These are phyloP conservation scores for Ceratobasidium sp. DNA, from an alignment of 1,284 basidiomycete genomes.

Conservation along the genomic window DNA sequence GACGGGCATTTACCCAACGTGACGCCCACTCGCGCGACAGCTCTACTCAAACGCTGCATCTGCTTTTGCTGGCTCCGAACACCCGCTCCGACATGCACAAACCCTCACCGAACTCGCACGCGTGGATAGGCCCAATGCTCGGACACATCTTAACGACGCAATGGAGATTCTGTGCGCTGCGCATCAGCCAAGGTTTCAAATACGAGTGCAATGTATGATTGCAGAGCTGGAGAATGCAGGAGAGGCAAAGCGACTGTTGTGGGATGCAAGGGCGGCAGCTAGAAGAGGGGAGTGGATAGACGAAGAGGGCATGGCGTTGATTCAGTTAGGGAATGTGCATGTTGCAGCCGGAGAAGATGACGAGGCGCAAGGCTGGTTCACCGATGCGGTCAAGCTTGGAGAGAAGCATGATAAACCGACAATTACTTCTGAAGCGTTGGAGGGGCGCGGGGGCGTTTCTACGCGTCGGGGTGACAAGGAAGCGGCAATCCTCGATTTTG, in stretches of 20 bases:
- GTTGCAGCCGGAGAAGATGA: constrained; percentile 32
- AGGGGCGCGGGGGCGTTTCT: constrained; percentile 20
- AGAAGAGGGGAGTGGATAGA: constrained; percentile 26
- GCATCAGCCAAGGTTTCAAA: constrained; percentile 11
- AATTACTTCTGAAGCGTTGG: constrained; percentile 13
- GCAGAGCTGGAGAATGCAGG: constrained; percentile 20
- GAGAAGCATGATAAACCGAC: constrained; percentile 25
- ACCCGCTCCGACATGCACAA: constrained; percentile 11
- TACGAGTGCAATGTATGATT: constrained; percentile 25
- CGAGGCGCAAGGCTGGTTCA: constrained; percentile 23
- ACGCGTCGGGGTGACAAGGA: constrained; percentile 19
- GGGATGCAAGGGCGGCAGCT: constrained; percentile 14
- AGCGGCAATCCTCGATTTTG: constrained; percentile 9
- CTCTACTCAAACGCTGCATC: constrained; percentile 14
- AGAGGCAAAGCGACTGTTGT: constrained; percentile 26
- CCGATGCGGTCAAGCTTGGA: constrained; percentile 18
- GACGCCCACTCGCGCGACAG: constrained; percentile 23
- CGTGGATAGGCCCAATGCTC: constrained; percentile 19
- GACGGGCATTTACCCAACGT: constrained; percentile 23
- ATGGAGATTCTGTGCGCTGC: constrained; percentile 25
- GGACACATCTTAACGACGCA: constrained; percentile 9
- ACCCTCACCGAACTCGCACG: constrained; percentile 32
- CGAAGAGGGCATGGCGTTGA: constrained; percentile 21
- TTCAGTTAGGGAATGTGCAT: constrained; percentile 25
- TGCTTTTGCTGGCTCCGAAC: not conserved